Conservation (phyloP, 129 eudicot genomes). For the Erigeron canadensis region DNA sequence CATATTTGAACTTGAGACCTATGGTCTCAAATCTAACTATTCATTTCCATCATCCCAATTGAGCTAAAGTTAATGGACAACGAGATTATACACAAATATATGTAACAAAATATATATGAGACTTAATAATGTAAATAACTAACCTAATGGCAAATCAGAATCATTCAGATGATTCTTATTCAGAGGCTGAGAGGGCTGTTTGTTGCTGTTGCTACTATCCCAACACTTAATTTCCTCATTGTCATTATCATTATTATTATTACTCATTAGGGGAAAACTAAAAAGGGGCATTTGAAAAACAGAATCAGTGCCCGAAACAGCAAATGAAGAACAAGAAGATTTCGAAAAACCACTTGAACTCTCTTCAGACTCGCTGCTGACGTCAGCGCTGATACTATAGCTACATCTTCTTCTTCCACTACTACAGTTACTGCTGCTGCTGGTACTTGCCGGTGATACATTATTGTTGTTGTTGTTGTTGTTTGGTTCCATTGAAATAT, state of each 20-base stretch:
- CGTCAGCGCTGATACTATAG: constrained; percentile 77
- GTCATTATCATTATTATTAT: constrained; percentile 35
- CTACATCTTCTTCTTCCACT: constrained; percentile 62
- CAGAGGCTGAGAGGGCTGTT: constrained; percentile 27
- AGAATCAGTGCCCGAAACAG: constrained; percentile 27
- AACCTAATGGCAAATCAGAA: background rate
- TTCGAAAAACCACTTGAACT: constrained; percentile 50
- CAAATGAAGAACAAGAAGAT: constrained; percentile 64
- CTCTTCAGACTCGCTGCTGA: constrained; percentile 76
- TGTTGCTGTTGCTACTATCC: constrained; percentile 43
- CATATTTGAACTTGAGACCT: too few species aligned
- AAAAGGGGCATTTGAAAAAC: constrained; percentile 43
- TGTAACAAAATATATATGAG: too few species aligned
- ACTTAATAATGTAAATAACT: too few species aligned
- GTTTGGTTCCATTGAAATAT: too few species aligned
- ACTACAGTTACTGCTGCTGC: constrained; percentile 9
- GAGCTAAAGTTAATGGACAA: too few species aligned
- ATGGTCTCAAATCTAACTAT: too few species aligned
- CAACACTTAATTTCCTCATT: constrained; percentile 26
- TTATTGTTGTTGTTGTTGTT: too few species aligned
- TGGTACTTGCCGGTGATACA: too few species aligned
- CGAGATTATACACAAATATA: too few species aligned
- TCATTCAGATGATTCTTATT: background rate
- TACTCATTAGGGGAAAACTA: constrained; percentile 57
- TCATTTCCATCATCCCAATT: too few species aligned